phyloP scores from a whole-genome alignment of 192 early-diverging fungal genomes.

The Coemansia sp. region DNA sequence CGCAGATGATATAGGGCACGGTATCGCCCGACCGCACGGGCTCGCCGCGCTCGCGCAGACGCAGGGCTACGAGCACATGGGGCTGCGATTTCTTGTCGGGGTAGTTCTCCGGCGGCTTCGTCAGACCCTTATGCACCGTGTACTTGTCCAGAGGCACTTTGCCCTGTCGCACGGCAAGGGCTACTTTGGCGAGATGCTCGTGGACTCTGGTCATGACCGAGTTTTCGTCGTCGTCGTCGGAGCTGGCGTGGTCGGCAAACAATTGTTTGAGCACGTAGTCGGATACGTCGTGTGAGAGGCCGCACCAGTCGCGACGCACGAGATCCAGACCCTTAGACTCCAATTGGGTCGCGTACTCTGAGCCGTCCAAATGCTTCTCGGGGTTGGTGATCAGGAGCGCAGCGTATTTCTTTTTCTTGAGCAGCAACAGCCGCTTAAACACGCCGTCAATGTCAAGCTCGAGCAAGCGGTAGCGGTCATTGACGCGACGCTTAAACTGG shows the following conservation, averaged over 20 bases:
- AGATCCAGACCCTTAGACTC: constrained; percentile 96
- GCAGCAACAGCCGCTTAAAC: constrained; percentile 83
- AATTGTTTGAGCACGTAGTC: constrained; percentile 70
- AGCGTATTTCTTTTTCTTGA: constrained; percentile 99
- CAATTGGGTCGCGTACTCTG: constrained; percentile 33
- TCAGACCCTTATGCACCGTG: constrained; percentile 91
- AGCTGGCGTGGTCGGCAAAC: constrained; percentile 46
- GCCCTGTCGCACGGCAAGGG: constrained; percentile 68
- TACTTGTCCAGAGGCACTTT: constrained; percentile 80
- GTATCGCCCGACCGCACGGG: constrained; percentile 82
- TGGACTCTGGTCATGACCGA: constrained; percentile 80
- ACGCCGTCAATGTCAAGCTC: constrained; percentile 98
- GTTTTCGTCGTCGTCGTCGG: constrained; percentile 62
- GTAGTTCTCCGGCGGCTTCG: constrained; percentile 90
- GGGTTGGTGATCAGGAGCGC: constrained; percentile 66
- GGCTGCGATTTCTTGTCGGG: constrained; percentile 85
- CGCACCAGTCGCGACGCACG: constrained; percentile 98
- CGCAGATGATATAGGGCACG: constrained; percentile 90
- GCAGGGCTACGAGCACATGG: constrained; percentile 92
- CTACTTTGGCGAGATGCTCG: constrained; percentile 67
- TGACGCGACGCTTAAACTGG: constrained; percentile 81
- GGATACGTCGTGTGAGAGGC: constrained; percentile 86
- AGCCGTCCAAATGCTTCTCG: constrained; percentile 52
- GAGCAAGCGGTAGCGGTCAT: constrained; percentile 88
- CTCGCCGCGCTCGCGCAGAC: constrained; percentile 70